Base-by-base conservation (phyloP, 352 stramenopile species). In the Globisporangium alternatum region DNA sequence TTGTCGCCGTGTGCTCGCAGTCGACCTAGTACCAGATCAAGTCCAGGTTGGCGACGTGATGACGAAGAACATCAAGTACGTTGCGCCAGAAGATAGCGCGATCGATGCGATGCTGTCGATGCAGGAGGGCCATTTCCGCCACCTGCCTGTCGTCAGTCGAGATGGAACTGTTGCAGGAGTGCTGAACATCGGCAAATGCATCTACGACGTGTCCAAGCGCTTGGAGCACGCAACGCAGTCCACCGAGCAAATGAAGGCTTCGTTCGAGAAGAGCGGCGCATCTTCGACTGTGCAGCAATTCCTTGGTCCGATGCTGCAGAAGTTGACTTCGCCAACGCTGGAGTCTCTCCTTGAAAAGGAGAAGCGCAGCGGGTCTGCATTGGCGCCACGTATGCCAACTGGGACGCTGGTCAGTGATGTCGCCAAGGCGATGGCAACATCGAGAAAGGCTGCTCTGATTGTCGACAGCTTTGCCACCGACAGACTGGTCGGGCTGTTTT, bases 171-270 rank as follows among this genome's bases (percentile, higher is more conserved):
- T 99, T 37, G 93, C 96, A 19, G 97, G 97, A 56, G 77, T 99
- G 33, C 74, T 99, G 33, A 98, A 99, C 78, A 99, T 99, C 78
- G 97, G 96, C 17, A 98, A 98, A 65, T 99, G 97, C 65, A 87
- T 99, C 56, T 98, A 99, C 77, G 97, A 99, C 68, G 97, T 98
- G 0, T 99, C 98, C 3, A 93, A 92, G 68, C 97, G 97, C 7
- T 81, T 99, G 3, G 97, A 99, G 67, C 90, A 94, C 55, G 88
- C 85, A 6, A 93, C 78, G 35, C 71, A 89, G 56, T 95, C 88
- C 1, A 94, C 82, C 3, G 84, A 96, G 52, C 81, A 94, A 64
- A 67, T 96, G 15, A 92, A 95, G 68, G 80, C 85, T 22, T 92
- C 83, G 0, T 67, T 95, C 15, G 83, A 94, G 56, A 89, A 89